Conservation (phyloP, 2,329 filamentous ascomycete genomes). For the Huntiella moniliformis region DNA sequence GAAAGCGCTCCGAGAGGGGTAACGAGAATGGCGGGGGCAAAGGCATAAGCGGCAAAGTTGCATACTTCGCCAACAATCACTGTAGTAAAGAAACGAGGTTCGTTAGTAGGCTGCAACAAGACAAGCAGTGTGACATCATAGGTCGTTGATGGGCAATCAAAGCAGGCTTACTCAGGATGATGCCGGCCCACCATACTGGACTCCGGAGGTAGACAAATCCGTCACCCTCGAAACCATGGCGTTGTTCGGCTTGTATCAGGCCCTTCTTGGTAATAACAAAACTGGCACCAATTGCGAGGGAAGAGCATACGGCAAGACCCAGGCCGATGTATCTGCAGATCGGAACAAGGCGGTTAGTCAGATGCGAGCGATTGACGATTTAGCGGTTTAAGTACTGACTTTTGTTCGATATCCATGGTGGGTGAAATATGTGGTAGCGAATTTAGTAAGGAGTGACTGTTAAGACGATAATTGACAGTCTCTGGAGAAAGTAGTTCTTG, state of each 20-base stretch:
- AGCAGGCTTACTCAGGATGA: constrained; percentile 53
- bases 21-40: constrained; percentile 94
- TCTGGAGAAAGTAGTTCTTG: background rate
- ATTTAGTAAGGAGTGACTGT: background rate
- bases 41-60: constrained; percentile 96
- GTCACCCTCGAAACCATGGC: constrained; percentile 91
- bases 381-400: constrained; percentile 5
- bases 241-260: constrained; percentile 73
- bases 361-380: background rate
- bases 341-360: background rate
- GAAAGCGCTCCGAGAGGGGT: constrained; percentile 86
- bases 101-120: background rate
- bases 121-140: background rate
- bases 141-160: background rate
- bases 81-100: constrained; percentile 44
- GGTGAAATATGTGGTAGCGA: too few relatives aligned
- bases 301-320: constrained; percentile 54
- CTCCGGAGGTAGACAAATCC: constrained; percentile 87
- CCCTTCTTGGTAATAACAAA: constrained; percentile 99
- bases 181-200: constrained; percentile 95
- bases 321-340: constrained; percentile 54
- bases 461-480: background rate
- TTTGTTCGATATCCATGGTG: constrained; percentile 11
- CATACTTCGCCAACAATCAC: constrained; percentile 86
- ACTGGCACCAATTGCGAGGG: constrained; percentile 68